Base-by-base conservation (phyloP, 2,329 filamentous ascomycete genomes). In the Mariannaea elegans region DNA sequence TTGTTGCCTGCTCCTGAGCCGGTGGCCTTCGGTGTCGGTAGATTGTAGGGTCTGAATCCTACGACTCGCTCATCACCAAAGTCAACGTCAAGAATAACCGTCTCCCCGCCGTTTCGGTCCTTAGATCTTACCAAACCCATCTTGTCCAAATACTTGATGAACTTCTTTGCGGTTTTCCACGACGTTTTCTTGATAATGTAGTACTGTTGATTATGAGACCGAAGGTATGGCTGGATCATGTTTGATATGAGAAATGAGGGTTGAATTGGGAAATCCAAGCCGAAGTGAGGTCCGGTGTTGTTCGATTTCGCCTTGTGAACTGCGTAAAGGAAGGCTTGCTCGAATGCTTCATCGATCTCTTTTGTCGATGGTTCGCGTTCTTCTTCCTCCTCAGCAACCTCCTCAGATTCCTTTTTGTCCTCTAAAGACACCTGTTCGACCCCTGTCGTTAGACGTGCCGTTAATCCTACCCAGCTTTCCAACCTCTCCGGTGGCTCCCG, bases 151-250 rank as follows among this genome's bases (percentile, higher is more conserved):
- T 69, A 57, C 21, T 68, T 68, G 34, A 69, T 68, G 27, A 68
- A 68, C 21, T 67, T 68, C 8, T 68, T 68, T 4, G 57, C 57
- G 5, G 64, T 68, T 21, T 69, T 68, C 66, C 66, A 68, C 1
- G 66, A 68, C 3, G 66, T 68, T 41, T 67, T 68, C 42, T 68
- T 68, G 59, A 68, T 65, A 19, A 39, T 64, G 51, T 69, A 68
- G 21, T 63, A 31, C 14, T 49, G 51, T 9, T 56, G 56, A 14
- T 59, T 61, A 24, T 68, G 64, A 13, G 53, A 69, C 32, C 66
- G 59, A 6, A 68, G 64, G 3, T 68, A 57, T 0, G 66, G 66
- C 27, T 68, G 66, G 7, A 68, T 64, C 62, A 68, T 68, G 34
- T 58, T 69, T 13, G 66, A 64, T 12, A 68, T 69, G 39, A 68